These are phyloP conservation scores for Rosa hybrid DNA, from an alignment of 331 rosid genomes.

Conservation along the genomic window DNA sequence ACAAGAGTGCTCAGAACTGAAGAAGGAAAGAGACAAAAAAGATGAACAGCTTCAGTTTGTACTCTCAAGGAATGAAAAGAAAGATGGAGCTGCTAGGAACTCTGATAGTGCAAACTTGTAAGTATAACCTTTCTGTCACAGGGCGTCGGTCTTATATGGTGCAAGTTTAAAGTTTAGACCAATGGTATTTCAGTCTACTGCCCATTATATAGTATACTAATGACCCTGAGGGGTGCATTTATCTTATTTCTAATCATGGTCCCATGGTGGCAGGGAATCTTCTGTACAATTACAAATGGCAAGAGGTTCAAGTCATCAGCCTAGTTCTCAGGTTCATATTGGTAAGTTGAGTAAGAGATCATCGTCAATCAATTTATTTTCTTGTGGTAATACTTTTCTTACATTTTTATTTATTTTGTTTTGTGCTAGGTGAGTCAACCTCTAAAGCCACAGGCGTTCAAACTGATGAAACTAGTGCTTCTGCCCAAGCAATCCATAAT, in stretches of 20 bases:
- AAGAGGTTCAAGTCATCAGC: slow-evolving; percentile 30
- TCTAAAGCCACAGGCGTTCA: slow-evolving; percentile 51
- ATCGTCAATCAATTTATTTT: neutral
- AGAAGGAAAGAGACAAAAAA: slow-evolving; percentile 55
- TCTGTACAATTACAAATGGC: slow-evolving; percentile 35
- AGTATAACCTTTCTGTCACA: slow-evolving; percentile 23
- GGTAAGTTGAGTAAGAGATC: slow-evolving; percentile 45
- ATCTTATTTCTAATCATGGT: neutral
- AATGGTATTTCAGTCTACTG: neutral
- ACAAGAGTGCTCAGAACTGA: slow-evolving; percentile 60
- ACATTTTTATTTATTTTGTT: slow-evolving; percentile 5
- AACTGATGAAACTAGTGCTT: slow-evolving; percentile 40
- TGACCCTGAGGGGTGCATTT: neutral
- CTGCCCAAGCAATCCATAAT: slow-evolving; percentile 32
- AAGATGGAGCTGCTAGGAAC: slow-evolving; percentile 28
- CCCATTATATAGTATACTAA: neutral
- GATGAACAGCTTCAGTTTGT: slow-evolving; percentile 40
- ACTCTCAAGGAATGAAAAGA: slow-evolving; percentile 40
- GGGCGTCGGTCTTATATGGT: neutral
- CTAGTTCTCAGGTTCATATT: slow-evolving; percentile 17
- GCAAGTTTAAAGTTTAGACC: neutral
- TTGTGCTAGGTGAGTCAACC: slow-evolving; percentile 33
- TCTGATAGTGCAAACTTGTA: slow-evolving; percentile 46
- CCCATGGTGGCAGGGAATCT: slow-evolving; percentile 40
- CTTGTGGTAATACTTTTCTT: neutral